Percentiles rank a stretch among this genome's conserved stretches.
Evolutionary conservation across 2,329 filamentous ascomycete genomes (phyloP).

Genomic region (Pseudogymnoascus sp.): DNA sequence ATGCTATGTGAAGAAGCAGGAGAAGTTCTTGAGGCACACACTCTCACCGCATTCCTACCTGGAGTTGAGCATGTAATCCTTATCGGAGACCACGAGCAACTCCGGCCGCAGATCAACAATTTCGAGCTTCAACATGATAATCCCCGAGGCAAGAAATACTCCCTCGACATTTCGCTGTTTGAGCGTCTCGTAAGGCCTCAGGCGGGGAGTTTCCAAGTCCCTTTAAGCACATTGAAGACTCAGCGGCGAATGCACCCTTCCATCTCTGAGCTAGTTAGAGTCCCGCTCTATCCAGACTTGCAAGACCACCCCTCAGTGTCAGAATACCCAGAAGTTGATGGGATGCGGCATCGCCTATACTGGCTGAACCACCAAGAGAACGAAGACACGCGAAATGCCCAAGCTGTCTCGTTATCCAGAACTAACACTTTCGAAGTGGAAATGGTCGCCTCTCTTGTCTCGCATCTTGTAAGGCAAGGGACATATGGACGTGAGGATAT

Average conservation of each 20-base stretch:
- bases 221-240: slow-evolving; percentile 39
- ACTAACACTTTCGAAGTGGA: slow-evolving; percentile 56
- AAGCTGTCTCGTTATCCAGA: slow-evolving; percentile 49
- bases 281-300: slow-evolving; percentile 50
- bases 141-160: slow-evolving; percentile 25
- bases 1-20: slow-evolving; percentile 35
- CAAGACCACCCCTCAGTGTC: slow-evolving; percentile 39
- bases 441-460: slow-evolving; percentile 55
- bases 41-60: slow-evolving; percentile 34
- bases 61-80: slow-evolving; percentile 32
- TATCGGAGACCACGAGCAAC: slow-evolving; percentile 38
- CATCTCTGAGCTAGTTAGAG: slow-evolving; percentile 51
- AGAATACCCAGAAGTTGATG: slow-evolving; percentile 41
- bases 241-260: slow-evolving; percentile 61
- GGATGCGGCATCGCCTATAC: slow-evolving; percentile 47
- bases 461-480: slow-evolving; percentile 59
- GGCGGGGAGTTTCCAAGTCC: slow-evolving; percentile 18
- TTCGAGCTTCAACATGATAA: slow-evolving; percentile 14
- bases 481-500: slow-evolving; percentile 54
- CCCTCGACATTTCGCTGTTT: slow-evolving; percentile 44
- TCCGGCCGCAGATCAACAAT: slow-evolving; percentile 31
- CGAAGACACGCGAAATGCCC: slow-evolving; percentile 47
- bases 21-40: slow-evolving; percentile 34
- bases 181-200: slow-evolving; percentile 39
- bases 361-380: slow-evolving; percentile 53